phyloP scores from a whole-genome alignment of 164 flowering plant genomes.

The Liquidambar formosana region DNA sequence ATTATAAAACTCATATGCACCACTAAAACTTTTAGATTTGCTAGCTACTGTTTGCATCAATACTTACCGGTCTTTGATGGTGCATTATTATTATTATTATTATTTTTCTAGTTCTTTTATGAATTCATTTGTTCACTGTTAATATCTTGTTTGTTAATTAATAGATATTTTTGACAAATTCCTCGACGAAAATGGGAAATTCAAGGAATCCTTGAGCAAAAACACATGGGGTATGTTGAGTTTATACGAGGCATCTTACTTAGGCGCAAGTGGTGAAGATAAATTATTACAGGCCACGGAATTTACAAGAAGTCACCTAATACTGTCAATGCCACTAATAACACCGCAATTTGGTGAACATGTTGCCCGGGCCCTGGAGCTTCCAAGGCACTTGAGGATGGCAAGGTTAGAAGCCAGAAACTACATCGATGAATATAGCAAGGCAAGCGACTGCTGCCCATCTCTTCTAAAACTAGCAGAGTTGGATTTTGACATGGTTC shows the following conservation, averaged over 20 bases:
- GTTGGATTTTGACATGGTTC: slow-evolving; percentile 31
- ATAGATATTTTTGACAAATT: slow-evolving; percentile 29
- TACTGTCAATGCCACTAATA: not conserved
- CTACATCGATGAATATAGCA: slow-evolving; percentile 19
- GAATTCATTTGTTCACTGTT: not conserved
- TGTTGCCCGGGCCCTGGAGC: slow-evolving; percentile 18
- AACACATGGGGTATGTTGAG: slow-evolving; percentile 29
- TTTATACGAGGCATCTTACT: slow-evolving; percentile 34
- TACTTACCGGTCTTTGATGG: too few relatives aligned
- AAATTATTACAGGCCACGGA: slow-evolving; percentile 25
- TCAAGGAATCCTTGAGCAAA: slow-evolving; percentile 17
- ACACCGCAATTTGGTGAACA: not conserved
- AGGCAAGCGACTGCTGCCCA: not conserved
- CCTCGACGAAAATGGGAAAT: slow-evolving; percentile 16
- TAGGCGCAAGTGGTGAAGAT: slow-evolving; percentile 22
- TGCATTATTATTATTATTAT: too few relatives aligned
- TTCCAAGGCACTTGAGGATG: slow-evolving; percentile 31
- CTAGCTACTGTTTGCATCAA: too few relatives aligned
- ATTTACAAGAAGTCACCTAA: slow-evolving; percentile 20
- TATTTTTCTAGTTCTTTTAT: not conserved
- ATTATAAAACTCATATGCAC: too few relatives aligned
- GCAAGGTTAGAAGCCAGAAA: slow-evolving; percentile 30
- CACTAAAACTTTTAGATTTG: too few relatives aligned
- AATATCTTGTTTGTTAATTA: not conserved
- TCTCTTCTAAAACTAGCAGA: slow-evolving; percentile 26